A percentile compares a stretch with the other conserved stretches of the same genome.
phyloP scores from a whole-genome alignment of 441 rosid species.

The Rhodomyrtus psidioides region DNA sequence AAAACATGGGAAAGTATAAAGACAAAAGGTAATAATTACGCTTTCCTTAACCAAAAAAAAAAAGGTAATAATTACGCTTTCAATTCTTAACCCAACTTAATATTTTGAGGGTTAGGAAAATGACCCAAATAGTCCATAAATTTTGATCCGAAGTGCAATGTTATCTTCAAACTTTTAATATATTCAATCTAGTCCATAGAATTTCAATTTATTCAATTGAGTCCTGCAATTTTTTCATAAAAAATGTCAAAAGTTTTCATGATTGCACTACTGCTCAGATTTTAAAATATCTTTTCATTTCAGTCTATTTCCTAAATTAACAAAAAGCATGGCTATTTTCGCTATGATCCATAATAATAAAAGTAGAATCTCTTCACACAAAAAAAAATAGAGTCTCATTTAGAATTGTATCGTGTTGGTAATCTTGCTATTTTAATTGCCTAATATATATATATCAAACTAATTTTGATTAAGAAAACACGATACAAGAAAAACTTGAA shows the following conservation, averaged over 20 bases:
- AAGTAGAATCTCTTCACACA: not conserved
- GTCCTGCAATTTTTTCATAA: not conserved
- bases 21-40: not conserved
- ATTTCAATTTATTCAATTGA: not conserved
- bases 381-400: not conserved
- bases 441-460: not conserved
- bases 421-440: not conserved
- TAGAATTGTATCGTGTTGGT: not conserved
- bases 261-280: not conserved
- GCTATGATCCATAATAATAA: not conserved
- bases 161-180: not conserved
- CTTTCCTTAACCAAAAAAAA: not conserved
- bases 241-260: not conserved
- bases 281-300: not conserved
- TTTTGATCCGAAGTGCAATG: not conserved
- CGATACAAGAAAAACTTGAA: not conserved
- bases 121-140: not conserved
- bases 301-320: not conserved
- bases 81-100: not conserved
- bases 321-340: not conserved
- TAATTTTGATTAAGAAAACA: not conserved
- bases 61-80: not conserved
- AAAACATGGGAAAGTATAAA: not conserved
- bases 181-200: not conserved
- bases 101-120: not conserved